Base-by-base conservation (phyloP, 306 rosid genomes). In the Glycine tomentella region DNA sequence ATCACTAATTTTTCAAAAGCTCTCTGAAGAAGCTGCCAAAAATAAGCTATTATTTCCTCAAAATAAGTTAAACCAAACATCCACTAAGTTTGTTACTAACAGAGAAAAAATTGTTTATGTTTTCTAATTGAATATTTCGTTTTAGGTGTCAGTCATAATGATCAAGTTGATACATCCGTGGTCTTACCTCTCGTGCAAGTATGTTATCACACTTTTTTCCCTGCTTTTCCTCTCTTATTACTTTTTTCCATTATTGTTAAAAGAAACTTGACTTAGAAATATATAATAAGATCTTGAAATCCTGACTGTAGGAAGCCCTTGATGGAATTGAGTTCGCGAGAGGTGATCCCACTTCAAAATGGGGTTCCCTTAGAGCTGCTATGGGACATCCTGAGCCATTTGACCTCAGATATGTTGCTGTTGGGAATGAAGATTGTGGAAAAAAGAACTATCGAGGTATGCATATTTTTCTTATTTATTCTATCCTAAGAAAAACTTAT, bases 371-470 rank as follows among this genome's bases (percentile, higher is more conserved):
- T 63, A 96, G 98, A 84, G 97, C 90, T 71, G 53, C 85, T 64
- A 89, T 94, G 98, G 98, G 98, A 83, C 98, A 89, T 78, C 92
- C 92, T 0, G 86, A 91, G 76, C 98, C 98, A 62, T 94, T 94
- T 86, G 92, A 94, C 85, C 85, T 94, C 46, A 87, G 76, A 90
- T 94, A 91, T 57, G 91, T 94, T 40, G 98, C 98, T 73, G 85
- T 91, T 58, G 98, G 98, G 80, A 94, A 94, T 83, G 98, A 94
- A 87, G 98, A 94, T 83, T 94, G 98, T 70, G 85, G 85, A 15
- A 92, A 92, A 85, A 90, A 79, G 88, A 90, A 94, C 71, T 94
- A 94, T 77, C 88, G 70, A 86, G 98, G 98, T 81, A 84, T 51
- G 78, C 73, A 1, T 57, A 53, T 84, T 49, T 84, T 74, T 68